Percentiles rank a stretch among this genome's conserved stretches.
phyloP scores from a whole-genome alignment of 140 eudicot species.

The Anethum foeniculum region DNA sequence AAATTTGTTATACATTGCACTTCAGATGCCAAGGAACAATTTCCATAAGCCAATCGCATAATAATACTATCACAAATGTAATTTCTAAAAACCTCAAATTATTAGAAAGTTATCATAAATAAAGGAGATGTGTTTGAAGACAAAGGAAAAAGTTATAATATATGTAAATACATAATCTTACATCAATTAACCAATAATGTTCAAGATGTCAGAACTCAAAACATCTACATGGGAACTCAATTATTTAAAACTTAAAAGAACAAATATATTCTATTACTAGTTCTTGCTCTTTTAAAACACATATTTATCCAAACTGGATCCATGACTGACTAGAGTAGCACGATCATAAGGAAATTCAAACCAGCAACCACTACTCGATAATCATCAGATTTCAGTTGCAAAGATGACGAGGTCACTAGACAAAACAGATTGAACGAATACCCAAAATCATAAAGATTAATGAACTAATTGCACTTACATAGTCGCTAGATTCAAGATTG shows the following conservation, averaged over 20 bases:
- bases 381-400: neutral
- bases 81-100: neutral
- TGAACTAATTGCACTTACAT: constrained; percentile 31
- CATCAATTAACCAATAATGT: neutral
- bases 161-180: neutral
- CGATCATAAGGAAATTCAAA: neutral
- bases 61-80: neutral
- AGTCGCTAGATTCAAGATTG: constrained; percentile 30
- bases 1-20: neutral
- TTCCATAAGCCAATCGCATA: neutral
- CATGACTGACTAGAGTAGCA: neutral
- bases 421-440: neutral
- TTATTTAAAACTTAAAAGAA: neutral
- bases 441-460: neutral
- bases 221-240: neutral
- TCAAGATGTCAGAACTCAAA: neutral
- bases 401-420: neutral
- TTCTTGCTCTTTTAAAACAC: neutral
- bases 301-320: too few relatives aligned
- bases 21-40: neutral
- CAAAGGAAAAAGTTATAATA: neutral
- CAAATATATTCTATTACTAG: neutral
- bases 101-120: neutral
- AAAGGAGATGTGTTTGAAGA: neutral
- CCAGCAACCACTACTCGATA: neutral